Conservation (phyloP, 164 flowering plant species). For the Litsea cubeba region DNA sequence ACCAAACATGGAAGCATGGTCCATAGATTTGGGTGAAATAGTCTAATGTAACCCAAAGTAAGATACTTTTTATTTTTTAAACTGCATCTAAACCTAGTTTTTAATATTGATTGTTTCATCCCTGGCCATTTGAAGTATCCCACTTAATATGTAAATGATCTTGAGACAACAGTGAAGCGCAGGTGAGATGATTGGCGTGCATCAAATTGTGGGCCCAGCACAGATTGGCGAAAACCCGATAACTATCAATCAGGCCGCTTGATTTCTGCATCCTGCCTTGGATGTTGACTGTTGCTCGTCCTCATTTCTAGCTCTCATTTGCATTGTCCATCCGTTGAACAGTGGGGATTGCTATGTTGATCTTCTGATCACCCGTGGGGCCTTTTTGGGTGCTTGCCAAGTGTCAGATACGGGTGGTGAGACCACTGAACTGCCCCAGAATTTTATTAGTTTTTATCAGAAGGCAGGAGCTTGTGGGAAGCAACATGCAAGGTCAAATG, state of each 20-base stretch:
- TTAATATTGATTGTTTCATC: background rate
- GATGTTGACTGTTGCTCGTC: no score
- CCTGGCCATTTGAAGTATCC: background rate
- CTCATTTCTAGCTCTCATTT: background rate
- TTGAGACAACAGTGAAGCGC: background rate
- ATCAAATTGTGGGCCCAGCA: background rate
- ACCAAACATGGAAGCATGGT: constrained; percentile 4
- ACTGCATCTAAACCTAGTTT: background rate
- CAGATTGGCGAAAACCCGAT: no score
- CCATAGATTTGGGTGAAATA: constrained; percentile 3
- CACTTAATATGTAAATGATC: background rate
- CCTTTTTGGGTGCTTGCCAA: background rate
- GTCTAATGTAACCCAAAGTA: constrained; percentile 18
- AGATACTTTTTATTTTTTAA: background rate
- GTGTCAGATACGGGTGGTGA: background rate
- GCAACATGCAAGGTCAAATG: background rate
- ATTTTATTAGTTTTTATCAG: background rate
- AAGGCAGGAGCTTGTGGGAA: background rate
- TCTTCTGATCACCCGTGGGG: background rate
- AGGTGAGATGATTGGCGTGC: background rate
- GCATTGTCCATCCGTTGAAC: background rate
- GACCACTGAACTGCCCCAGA: background rate
- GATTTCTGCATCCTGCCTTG: no score
- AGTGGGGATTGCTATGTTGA: background rate
- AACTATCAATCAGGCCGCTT: no score